Base-by-base conservation (phyloP, 1,139 yeast genomes). In the Suhomyces anneliseae region DNA sequence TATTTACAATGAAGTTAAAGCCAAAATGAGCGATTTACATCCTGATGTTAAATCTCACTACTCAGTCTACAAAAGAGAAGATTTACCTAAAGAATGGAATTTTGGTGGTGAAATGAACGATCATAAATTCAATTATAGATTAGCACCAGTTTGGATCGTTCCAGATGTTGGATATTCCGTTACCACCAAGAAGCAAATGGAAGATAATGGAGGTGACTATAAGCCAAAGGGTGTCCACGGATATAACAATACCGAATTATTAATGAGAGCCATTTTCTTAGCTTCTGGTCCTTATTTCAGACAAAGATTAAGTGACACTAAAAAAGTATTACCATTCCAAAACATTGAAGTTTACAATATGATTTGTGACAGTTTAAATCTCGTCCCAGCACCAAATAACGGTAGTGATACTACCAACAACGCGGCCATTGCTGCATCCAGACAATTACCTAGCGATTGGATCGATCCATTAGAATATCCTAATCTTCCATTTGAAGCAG, bases 101-200 rank as follows among this genome's bases (percentile, higher is more conserved):
- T 87, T 87, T 67, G 90, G 92, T 7, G 83, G 85, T 11, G 56
- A 66, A 1, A 31, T 52, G 1, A 51, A 63, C 8, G 69, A 65
- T 14, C 77, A 78, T 47, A 59, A 60, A 39, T 87, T 76, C 58
- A 70, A 76, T 48, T 72, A 81, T 43, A 74, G 96, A 49, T 70
- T 89, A 34, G 96, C 97, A 0, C 96, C 96, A 1, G 65, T 90
- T 12, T 89, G 97, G 93, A 65, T 92, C 3, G 70, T 90, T 1
- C 97, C 97, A 0, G 76, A 83, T 32, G 84, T 88, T 6, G 97
- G 97, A 0, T 90, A 87, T 69, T 74, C 87, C 0, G 66, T 90
- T n/a, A 80, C 90, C 1, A 86, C 90, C 2, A 79, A 76, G 48
- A 72, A 75, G 14, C 80, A 79, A 51, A 79, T 83, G 77, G 73